Conservation (phyloP, 768 basidiomycete species). For the Macrolepiota albuminosa region DNA sequence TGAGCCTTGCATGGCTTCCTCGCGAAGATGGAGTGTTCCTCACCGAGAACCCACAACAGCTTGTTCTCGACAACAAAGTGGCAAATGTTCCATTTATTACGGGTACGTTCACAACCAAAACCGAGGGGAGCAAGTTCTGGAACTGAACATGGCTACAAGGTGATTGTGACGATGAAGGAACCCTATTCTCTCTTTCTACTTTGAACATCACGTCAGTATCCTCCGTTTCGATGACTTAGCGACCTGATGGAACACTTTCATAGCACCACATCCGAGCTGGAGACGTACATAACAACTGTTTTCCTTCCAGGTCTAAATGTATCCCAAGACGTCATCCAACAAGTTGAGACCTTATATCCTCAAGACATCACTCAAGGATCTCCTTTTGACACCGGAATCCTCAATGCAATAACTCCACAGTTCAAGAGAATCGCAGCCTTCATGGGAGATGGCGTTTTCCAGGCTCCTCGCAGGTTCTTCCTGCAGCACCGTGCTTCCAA, state of each 20-base stretch:
- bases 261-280: conserved; percentile 22
- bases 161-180: conserved; percentile 58
- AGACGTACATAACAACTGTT: conserved; percentile 23
- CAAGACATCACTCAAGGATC: conserved; percentile 36
- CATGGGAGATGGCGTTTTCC: conserved; percentile 46
- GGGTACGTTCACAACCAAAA: conserved; percentile 21
- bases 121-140: neutral
- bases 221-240: neutral
- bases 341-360: conserved; percentile 30
- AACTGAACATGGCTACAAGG: conserved; percentile 22
- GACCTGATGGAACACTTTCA: neutral
- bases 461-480: conserved; percentile 47
- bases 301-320: conserved; percentile 18
- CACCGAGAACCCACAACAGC: conserved; percentile 33
- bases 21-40: conserved; percentile 48
- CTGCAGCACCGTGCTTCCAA: conserved; percentile 32
- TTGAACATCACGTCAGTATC: conserved; percentile 44
- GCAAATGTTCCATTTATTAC: conserved; percentile 46
- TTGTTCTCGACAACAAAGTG: conserved; percentile 38
- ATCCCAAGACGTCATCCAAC: conserved; percentile 13
- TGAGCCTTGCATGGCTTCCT: conserved; percentile 43
- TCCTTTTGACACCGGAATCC: conserved; percentile 40
- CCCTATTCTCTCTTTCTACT: conserved; percentile 41
- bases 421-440: conserved; percentile 49
- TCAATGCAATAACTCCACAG: conserved; percentile 39